phyloP scores from a whole-genome alignment of 2,329 filamentous ascomycete species.

The Ophiocordyceps camponoti-rufipedis region DNA sequence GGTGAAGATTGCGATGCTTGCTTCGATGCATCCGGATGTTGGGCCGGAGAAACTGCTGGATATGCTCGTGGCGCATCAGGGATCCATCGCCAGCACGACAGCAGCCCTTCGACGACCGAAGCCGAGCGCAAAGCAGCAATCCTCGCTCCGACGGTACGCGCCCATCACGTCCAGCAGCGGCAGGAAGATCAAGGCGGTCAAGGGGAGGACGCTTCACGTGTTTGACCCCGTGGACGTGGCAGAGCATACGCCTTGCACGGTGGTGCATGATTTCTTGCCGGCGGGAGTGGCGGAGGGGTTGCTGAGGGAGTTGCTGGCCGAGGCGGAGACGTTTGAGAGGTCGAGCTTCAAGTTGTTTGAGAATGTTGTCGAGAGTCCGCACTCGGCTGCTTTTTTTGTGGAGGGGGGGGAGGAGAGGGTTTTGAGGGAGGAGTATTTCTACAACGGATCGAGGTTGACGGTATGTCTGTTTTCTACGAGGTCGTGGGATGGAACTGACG shows the following conservation, averaged over 20 bases:
- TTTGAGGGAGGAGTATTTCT: slow-evolving; percentile 67
- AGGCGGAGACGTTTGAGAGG: slow-evolving; percentile 52
- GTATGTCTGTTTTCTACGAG: slow-evolving; percentile 15
- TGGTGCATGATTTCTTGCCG: slow-evolving; percentile 81
- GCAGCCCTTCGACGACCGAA: slow-evolving; percentile 25
- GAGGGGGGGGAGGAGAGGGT: slow-evolving; percentile 50
- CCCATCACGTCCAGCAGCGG: slow-evolving; percentile 10
- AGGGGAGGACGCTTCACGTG: slow-evolving; percentile 67
- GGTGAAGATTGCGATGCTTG: slow-evolving; percentile 67
- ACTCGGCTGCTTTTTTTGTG: slow-evolving; percentile 72
- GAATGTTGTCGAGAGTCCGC: slow-evolving; percentile 66
- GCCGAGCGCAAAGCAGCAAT: slow-evolving; percentile 33
- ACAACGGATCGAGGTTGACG: slow-evolving; percentile 60
- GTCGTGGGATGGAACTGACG: too few species aligned
- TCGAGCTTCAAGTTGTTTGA: slow-evolving; percentile 77
- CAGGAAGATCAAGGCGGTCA: slow-evolving; percentile 45
- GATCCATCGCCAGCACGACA: slow-evolving; percentile 51
- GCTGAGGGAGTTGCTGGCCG: slow-evolving; percentile 55
- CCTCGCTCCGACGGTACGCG: slow-evolving; percentile 39
- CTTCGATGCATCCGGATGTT: slow-evolving; percentile 52
- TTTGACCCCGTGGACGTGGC: slow-evolving; percentile 70
- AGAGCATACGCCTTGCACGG: slow-evolving; percentile 71
- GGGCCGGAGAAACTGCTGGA: slow-evolving; percentile 58
- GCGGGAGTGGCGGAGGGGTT: slow-evolving; percentile 52
- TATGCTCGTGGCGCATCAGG: slow-evolving; percentile 57